Base-by-base conservation (phyloP, 371 early-diverging fungal genomes). In the Mortierella sp. region DNA sequence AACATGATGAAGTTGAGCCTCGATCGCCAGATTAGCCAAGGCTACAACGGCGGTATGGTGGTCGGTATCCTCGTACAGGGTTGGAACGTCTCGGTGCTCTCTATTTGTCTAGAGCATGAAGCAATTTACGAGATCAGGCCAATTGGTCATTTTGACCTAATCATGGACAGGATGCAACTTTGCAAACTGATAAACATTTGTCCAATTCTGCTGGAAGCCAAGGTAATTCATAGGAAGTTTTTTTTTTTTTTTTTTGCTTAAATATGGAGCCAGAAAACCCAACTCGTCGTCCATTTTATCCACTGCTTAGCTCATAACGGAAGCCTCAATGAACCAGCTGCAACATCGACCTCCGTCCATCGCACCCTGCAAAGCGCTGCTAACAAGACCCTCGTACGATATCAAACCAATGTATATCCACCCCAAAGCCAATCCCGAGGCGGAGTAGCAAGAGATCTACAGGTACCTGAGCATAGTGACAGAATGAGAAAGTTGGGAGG, bases 111-210 rank as follows among this genome's bases (percentile, higher is more conserved):
- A 2, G 62, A 68, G 19, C 68, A 68, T 68, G 68, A 57, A 29
- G 68, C 68, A 28, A 57, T 68, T 45, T 61, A 68, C 23, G 68
- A 62, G 62, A 55, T 62, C 55, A 50, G 14, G 50, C 37, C 62
- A 43, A 68, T 62, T 57, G 62, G 68, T 9, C 68, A 62, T 26
- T 68, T 68, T 61, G 62, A 62, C 57, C 57, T 57, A 46, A 68
- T 68, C 51, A 57, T 62, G 62, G 62, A 68, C 62, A 68, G 57
- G 37, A 68, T 68, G 68, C 68, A 68, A 50, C 62, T 68, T 56
- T 68, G 62, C 68, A 68, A 62, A 48, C 68, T 68, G 68, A 62
- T 68, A 68, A 62, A 61, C 62, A 68, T 57, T 30, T 68, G 68
- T 50, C 68, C 62, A 23, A 43, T 68, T 25, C 57, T 68, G 47